These are phyloP conservation scores for Quercus phellos DNA, from an alignment of 331 rosid genomes.

Conservation along the genomic window DNA sequence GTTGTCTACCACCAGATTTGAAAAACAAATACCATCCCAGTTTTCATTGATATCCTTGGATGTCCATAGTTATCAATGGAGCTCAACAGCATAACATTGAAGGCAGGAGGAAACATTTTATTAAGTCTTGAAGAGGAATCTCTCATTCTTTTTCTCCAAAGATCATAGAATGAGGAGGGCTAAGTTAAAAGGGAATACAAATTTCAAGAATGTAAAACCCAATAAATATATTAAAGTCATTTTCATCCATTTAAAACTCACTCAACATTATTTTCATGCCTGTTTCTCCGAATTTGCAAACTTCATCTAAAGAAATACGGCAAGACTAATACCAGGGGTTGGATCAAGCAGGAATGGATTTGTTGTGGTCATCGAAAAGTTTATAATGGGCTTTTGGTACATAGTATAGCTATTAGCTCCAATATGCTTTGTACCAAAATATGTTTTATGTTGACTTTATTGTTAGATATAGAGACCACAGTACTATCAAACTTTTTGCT, in stretches of 20 bases:
- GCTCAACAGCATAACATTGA: background rate
- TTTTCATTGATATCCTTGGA: background rate
- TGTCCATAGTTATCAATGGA: background rate
- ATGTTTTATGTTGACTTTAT: background rate
- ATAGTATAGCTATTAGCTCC: background rate
- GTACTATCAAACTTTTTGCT: constrained; percentile 18
- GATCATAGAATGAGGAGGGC: background rate
- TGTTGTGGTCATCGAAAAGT: background rate
- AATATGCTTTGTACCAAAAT: background rate
- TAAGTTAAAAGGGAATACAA: background rate
- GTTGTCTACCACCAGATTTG: no score
- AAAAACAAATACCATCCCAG: background rate
- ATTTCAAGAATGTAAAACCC: background rate
- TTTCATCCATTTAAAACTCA: background rate
- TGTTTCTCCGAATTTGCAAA: background rate
- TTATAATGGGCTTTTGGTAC: background rate
- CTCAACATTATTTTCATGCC: background rate
- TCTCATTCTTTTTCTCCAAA: background rate
- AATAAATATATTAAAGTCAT: background rate
- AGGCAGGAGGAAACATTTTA: background rate
- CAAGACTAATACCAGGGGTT: background rate
- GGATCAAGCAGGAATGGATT: background rate
- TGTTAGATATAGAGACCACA: background rate
- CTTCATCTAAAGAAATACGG: no score
- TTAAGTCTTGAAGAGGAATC: background rate